Evolutionary conservation across 2,329 filamentous ascomycete genomes (phyloP), one percentile per base, ranked within the genome.

Genomic region (Colletotrichum tropicicola): DNA sequence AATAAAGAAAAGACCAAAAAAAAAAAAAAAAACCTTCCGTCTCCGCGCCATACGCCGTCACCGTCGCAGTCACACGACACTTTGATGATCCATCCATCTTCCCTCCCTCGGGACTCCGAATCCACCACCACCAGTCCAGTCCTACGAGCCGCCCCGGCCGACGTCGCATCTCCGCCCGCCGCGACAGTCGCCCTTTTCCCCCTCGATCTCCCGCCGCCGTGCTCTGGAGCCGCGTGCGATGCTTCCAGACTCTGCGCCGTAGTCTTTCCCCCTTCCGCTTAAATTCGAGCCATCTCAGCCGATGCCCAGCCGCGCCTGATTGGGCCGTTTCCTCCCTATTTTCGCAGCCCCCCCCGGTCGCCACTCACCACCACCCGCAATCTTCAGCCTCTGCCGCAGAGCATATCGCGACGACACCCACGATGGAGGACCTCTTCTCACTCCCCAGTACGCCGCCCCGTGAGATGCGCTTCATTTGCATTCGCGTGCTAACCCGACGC

Each of bases 391-490:
- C 37, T 43, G 15, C 13, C 43, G 19, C 28, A 21, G 28, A 47
- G n/a, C 52, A 53, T 30, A 37, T 37, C n/a, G 47, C 6, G 41
- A 25, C 21, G 23, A 23, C 43, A 19, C 35, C 32, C 23, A 53
- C 43, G 19, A 68, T 68, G 66, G 66, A 61, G 47, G 66, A 67
- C 59, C 59, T 67, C 5, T 68, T 68, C 32, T 68, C 66, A 25
- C 66, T 68, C 1, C 66, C 66, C 17, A 67, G 66, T 68, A 59
- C 12, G 64, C 17, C 13, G 8, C 3, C n/a, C n/a, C n/a, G 21
- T 12, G 25, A 41, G 6, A 10, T 13, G 5, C 3, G 1, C 32
- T 19, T 27, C 17, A 15, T 7, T 12, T 1, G 21, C 7, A 19
- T 4, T 12, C 15, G 8, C 0, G 1, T 19, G 27, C 59, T 64